Base-by-base conservation (phyloP, 371 early-diverging fungal species). In the Zychaea mexicana region DNA sequence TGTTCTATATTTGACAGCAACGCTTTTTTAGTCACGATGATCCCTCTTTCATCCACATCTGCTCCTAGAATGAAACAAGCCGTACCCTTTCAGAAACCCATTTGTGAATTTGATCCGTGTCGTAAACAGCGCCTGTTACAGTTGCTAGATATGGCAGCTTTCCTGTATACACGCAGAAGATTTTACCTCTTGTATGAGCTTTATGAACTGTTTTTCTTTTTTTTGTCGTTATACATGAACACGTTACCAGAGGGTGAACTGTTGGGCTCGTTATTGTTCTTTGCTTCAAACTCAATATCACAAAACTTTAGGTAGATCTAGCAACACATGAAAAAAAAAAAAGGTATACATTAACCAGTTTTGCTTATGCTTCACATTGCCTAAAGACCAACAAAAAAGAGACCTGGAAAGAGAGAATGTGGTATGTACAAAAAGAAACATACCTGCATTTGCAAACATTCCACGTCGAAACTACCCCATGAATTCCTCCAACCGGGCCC, bases 271-370 rank as follows among this genome's bases (percentile, higher is more conserved):
- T 83, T 79, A 42, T 73, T 72, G 26, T 73, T 65, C 21, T 67
- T 33, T 8, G 72, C 62, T 19, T 68, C 68, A 49, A 71, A 69
- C 7, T 79, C 75, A 53, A 83, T 63, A 21, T 70, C 70, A 60
- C 80, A 79, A 33, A 79, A 79, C 31, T 68, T 73, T 19, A 83
- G 58, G 42, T 78, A 83, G 52, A 75, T 72, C 82, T 81, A 67
- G 3, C 7, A 42, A 42, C 1, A 49, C 0, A 9, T 49, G 6
- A 49, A 5, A 49, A 49, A 6, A 19, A 49, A 22, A 6, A 49
- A n/a, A n/a, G n/a, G n/a, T n/a, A n/a, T n/a, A n/a, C n/a, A n/a
- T n/a, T n/a, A n/a, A n/a, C n/a, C n/a, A n/a, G n/a, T n/a, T n/a
- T n/a, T n/a, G n/a, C n/a, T n/a, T n/a, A n/a, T n/a, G n/a, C n/a